phyloP scores from a whole-genome alignment of 108 stramenopile genomes.

The Cyclotella sp. region DNA sequence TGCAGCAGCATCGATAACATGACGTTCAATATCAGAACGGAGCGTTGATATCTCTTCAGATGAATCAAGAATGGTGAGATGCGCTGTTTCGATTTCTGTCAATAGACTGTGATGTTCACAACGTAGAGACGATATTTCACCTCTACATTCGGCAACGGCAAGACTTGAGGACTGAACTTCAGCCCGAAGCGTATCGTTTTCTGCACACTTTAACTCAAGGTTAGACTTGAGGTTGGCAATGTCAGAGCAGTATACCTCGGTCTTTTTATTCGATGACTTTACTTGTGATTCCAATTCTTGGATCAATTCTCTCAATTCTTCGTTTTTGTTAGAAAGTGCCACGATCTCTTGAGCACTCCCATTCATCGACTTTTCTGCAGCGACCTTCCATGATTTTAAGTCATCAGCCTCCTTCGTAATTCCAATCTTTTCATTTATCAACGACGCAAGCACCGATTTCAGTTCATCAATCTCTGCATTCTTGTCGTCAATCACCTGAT shows the following conservation, averaged over 20 bases:
- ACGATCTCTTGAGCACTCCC: not conserved
- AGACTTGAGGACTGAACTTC: not conserved
- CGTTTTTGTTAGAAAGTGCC: not conserved
- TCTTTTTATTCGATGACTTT: not conserved
- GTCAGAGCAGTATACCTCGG: not conserved
- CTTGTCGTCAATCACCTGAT: not conserved
- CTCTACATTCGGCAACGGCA: not conserved
- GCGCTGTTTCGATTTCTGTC: not conserved
- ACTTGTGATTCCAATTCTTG: not conserved
- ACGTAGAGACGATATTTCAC: not conserved
- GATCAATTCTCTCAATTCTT: not conserved
- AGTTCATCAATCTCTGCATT: conserved; percentile 9
- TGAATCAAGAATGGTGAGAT: not conserved
- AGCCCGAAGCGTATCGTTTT: not conserved
- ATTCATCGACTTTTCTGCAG: not conserved
- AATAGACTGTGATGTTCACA: not conserved
- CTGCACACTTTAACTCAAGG: not conserved
- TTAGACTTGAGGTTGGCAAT: not conserved
- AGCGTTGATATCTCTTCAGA: not conserved
- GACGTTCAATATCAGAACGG: not conserved
- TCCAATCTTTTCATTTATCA: not conserved
- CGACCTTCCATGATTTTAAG: not conserved
- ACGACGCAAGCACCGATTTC: not conserved
- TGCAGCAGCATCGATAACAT: not conserved
- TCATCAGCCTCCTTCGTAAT: not conserved